Evolutionary conservation across 345 rosid genomes (phyloP).

Genomic region (Aquilaria sinensis): DNA sequence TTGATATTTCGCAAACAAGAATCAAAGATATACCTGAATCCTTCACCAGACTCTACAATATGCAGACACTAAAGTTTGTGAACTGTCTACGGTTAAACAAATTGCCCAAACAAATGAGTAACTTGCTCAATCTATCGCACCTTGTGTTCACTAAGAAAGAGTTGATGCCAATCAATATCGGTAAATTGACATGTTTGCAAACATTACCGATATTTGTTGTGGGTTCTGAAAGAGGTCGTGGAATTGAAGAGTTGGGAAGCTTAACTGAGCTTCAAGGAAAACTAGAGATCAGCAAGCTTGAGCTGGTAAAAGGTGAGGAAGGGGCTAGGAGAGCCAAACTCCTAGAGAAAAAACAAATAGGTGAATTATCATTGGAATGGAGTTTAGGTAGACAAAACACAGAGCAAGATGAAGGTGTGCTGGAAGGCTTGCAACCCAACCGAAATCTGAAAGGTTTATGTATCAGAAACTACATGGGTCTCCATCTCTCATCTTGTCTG

Average conservation of each 20-base stretch:
- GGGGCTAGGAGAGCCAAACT: constrained; percentile 18
- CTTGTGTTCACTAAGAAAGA: not conserved
- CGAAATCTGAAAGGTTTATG: not conserved
- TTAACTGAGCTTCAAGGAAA: not conserved
- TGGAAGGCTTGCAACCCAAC: constrained; percentile 16
- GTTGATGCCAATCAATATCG: not conserved
- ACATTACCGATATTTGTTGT: constrained; percentile 8
- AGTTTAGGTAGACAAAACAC: not conserved
- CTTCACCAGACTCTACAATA: constrained; percentile 9
- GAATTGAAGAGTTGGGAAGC: constrained; percentile 1
- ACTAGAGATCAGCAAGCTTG: not conserved
- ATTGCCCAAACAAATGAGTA: constrained; percentile 2
- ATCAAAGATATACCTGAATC: constrained; percentile 1
- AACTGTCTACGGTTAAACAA: not conserved
- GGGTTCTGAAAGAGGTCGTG: not conserved
- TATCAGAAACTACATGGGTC: constrained; percentile 6
- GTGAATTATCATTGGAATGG: not conserved
- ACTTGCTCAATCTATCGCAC: constrained; percentile 5
- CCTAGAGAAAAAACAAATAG: not conserved
- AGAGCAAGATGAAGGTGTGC: constrained; percentile 11
- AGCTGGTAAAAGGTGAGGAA: not conserved
- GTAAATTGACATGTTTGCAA: constrained; percentile 3
- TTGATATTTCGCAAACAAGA: constrained; percentile 6
- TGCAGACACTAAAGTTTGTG: constrained; percentile 13
- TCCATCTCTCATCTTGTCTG: not conserved